Percentiles rank a stretch among this genome's conserved stretches.
phyloP scores from a whole-genome alignment of 2,329 filamentous ascomycete species.

The Beauveria australis region DNA sequence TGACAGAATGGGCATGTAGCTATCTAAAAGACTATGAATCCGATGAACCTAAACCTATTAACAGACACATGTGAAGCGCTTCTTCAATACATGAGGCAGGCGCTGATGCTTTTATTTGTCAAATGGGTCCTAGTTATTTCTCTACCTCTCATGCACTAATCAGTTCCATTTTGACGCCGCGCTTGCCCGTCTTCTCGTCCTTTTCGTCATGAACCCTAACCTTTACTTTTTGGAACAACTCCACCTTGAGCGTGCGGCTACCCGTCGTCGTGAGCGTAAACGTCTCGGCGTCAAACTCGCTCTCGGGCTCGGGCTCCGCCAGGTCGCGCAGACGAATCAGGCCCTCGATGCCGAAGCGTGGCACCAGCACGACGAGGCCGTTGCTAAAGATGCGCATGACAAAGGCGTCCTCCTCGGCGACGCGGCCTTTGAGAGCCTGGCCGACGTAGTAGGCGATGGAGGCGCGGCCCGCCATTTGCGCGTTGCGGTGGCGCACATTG shows the following conservation, averaged over 20 bases:
- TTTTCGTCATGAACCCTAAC: conserved; percentile 88
- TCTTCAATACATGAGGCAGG: background rate
- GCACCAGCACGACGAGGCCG: conserved; percentile 93
- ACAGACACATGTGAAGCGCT: background rate
- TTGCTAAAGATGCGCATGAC: conserved; percentile 97
- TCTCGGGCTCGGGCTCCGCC: conserved; percentile 67
- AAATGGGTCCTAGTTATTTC: background rate
- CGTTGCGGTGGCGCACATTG: conserved; percentile 94
- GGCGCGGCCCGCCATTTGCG: conserved; percentile 87
- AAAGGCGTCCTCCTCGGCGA: conserved; percentile 81
- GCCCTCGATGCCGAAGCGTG: conserved; percentile 89
- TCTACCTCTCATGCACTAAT: conserved; percentile 26
- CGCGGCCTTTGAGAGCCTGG: conserved; percentile 75
- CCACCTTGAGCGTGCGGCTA: conserved; percentile 51
- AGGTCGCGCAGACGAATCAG: conserved; percentile 82
- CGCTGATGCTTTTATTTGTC: background rate
- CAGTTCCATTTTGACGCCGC: conserved; percentile 73
- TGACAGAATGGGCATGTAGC: conserved; percentile 10
- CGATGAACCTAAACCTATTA: background rate
- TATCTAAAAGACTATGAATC: conserved; percentile 5
- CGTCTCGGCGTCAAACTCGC: conserved; percentile 75
- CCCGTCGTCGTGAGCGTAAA: conserved; percentile 63
- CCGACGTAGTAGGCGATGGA: conserved; percentile 98
- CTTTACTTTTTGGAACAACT: conserved; percentile 85
- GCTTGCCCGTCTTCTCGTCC: conserved; percentile 93